Evolutionary conservation across 23 red algal genomes (phyloP), one percentile per base, ranked within the genome.

Genomic region (Gracilaria domingensis): DNA sequence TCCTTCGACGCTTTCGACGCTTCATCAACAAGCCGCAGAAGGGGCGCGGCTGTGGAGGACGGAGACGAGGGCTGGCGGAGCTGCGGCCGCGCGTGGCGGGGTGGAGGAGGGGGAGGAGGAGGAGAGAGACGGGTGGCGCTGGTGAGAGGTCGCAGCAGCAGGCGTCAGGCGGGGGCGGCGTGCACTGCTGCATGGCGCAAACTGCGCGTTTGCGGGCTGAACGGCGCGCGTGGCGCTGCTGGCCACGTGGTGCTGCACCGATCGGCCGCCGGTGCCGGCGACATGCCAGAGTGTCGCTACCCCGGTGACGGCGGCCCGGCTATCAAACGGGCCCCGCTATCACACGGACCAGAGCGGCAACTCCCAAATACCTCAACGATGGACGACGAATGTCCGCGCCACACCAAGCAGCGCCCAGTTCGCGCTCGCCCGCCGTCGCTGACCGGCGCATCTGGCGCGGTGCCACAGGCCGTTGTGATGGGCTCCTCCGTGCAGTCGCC

Each of bases 1-100:
- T 86, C 81, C 81, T 93, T 93, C 81, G 36, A 51, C 69, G 83
- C 90, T 79, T 86, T 86, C 71, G 81, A 80, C 82, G 79, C 90
- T 85, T 85, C 90, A 81, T 81, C 53, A 85, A 86, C 90, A 58
- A 39, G 74, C 75, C 65, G 58, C 40, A 16, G 49, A 24, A 45
- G 21, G 28, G 36, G 30, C 75, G 60, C 72, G 72, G 72, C 72
- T n/a, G n/a, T n/a, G n/a, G 39, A 20, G 17, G 72, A 8, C 40
- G 20, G 42, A 45, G 42, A 11, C 42, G 42, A 45, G 42, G 42
- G 11, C n/a, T 4, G 42, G 42, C 42, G 42, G 42, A 45, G 42
- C n/a, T n/a, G n/a, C n/a, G n/a, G n/a, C n/a, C n/a, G n/a, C 42
- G 11, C 42, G 42, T 14, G 33, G 62, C 12, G 62, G 2, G 62